These are phyloP conservation scores for Chlorella sp. DNA, from an alignment of 139 green algal species.

Conservation along the genomic window DNA sequence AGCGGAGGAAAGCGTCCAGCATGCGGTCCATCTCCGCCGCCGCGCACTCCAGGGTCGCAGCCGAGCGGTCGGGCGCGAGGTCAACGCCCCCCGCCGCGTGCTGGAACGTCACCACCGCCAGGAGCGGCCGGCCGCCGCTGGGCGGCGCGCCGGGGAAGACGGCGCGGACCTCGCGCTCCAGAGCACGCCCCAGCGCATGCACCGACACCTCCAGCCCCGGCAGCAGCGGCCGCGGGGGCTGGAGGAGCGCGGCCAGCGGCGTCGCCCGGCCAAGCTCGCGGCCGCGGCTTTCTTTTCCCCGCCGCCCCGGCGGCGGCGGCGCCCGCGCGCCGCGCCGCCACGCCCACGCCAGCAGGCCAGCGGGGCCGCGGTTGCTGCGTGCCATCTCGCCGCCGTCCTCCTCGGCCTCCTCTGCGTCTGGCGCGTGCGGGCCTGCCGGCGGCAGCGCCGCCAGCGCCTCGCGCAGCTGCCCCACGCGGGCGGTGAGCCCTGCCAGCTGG, in stretches of 20 bases:
- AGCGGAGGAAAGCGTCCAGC: conserved; percentile 50
- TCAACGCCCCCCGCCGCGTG: conserved; percentile 19
- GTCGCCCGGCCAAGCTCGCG: too few relatives aligned
- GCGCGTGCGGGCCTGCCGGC: too few relatives aligned
- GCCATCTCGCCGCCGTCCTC: too few relatives aligned
- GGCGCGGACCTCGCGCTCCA: conserved; percentile 22
- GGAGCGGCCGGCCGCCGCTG: background rate
- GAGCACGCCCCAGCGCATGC: conserved; percentile 22
- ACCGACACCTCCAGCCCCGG: conserved; percentile 44
- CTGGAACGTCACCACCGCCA: conserved; percentile 43
- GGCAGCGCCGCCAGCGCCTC: conserved; percentile 17
- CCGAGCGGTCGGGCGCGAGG: conserved; percentile 22
- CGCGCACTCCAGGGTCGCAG: conserved; percentile 10
- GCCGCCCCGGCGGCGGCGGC: too few relatives aligned
- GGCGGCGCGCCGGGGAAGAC: conserved; percentile 37
- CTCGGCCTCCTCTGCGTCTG: too few relatives aligned
- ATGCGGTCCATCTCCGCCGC: conserved; percentile 55
- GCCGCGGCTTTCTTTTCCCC: too few relatives aligned
- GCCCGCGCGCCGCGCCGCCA: too few relatives aligned
- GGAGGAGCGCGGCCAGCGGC: too few relatives aligned
- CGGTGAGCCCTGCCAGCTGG: conserved; percentile 29
- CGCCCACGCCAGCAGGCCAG: too few relatives aligned
- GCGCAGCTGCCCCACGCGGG: conserved; percentile 41
- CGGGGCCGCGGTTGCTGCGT: too few relatives aligned
- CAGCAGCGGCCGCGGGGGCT: too few relatives aligned